Base-by-base conservation (phyloP, 2,329 filamentous ascomycete genomes). In the Penicillium crustosum region DNA sequence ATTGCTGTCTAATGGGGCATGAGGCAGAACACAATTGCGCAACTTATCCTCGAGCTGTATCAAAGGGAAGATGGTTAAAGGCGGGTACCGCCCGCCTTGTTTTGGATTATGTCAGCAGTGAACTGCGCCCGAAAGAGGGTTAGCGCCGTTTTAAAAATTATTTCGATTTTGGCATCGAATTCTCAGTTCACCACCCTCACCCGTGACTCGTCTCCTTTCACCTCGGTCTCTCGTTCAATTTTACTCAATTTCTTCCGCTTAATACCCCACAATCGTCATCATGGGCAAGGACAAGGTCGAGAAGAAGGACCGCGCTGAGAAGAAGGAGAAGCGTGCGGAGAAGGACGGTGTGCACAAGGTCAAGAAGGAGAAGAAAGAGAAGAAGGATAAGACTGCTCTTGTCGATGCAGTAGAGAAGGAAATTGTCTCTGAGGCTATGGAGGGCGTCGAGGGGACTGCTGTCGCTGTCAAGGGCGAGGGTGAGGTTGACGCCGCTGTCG, bases 361-460 rank as follows among this genome's bases (percentile, higher is more conserved):
- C 67, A 78, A 79, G 69, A 80, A 79, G 68, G 74, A 78, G 44
- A 77, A 78, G 70, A 77, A 77, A 63, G 74, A 77, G 21, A 77
- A 77, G 70, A 77, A 77, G 68, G 74, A 75, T 43, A 74, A 73
- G 65, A 70, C 69, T 53, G 62, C 59, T 65, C 70, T 78, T 47
- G 67, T 67, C 59, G 73, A 77, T 59, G 73, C 72, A 36, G 73
- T 72, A 57, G 74, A 76, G 66, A 72, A 77, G 66, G 71, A 77
- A 62, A 68, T 77, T 56, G 71, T 66, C 33, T 64, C 67, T 21
- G 70, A 74, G 65, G 69, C 73, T 48, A 61, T 75, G 52, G 73
- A 75, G 45, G 71, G 70, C 42, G 60, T 75, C 57, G 71, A 75
- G 33, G 59, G 72, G 60, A 67, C 68, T n/a, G 49, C 64, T 55